phyloP scores from a whole-genome alignment of 768 basidiomycete species.

The Boletus vermiculosoides region DNA sequence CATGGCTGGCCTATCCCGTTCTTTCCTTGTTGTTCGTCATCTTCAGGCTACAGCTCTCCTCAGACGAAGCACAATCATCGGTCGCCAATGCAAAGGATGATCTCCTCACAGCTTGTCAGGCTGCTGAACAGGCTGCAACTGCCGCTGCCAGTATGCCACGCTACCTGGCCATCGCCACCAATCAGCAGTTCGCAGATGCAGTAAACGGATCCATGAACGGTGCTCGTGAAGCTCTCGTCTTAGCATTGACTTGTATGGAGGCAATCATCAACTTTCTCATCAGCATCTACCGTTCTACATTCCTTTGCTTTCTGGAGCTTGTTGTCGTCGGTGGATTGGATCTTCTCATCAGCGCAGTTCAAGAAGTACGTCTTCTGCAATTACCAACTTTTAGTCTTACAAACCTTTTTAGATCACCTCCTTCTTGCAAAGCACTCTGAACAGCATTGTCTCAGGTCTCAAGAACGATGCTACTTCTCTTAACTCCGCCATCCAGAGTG shows the following conservation, averaged over 20 bases:
- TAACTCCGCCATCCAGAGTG: conserved; percentile 64
- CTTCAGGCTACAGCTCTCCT: conserved; percentile 76
- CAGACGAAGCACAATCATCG: conserved; percentile 63
- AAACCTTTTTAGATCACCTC: conserved; percentile 56
- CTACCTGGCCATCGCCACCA: conserved; percentile 83
- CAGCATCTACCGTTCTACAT: conserved; percentile 88
- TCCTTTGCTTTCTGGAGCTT: conserved; percentile 91
- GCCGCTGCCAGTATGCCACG: conserved; percentile 83
- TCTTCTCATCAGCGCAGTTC: conserved; percentile 77
- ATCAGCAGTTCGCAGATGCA: conserved; percentile 72
- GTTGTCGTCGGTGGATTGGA: conserved; percentile 78
- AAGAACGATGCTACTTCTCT: conserved; percentile 66
- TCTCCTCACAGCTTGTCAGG: conserved; percentile 80
- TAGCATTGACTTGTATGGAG: conserved; percentile 82
- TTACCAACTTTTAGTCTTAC: conserved; percentile 6
- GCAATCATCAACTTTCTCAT: conserved; percentile 88
- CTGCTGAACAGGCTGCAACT: conserved; percentile 81
- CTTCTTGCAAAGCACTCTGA: conserved; percentile 60
- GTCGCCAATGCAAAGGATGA: conserved; percentile 69
- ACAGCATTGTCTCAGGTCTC: conserved; percentile 62
- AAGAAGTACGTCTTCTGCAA: conserved; percentile 57
- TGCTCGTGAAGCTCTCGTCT: conserved; percentile 68
- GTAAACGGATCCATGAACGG: conserved; percentile 78
- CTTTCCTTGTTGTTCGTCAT: conserved; percentile 86
- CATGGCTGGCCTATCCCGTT: conserved; percentile 91